These are phyloP conservation scores for Aegilops tauschii DNA, from an alignment of 176 grass and related monocot species.

Conservation along the genomic window DNA sequence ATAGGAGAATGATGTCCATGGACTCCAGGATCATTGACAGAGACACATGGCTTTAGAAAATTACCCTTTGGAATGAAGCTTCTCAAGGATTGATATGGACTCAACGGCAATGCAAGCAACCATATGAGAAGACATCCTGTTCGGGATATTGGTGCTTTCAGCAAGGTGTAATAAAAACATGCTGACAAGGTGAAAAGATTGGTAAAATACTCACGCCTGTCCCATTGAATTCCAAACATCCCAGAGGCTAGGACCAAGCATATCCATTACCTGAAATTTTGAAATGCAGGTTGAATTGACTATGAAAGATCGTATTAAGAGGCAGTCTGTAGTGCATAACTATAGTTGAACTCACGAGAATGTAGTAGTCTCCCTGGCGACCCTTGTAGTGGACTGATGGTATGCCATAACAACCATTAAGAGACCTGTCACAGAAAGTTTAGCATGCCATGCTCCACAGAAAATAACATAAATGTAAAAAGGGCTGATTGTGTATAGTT, in stretches of 20 bases:
- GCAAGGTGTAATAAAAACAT: conserved; percentile 17
- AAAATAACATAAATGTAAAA: conserved; percentile 7
- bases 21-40: not conserved
- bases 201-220: conserved; percentile 56
- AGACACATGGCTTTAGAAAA: conserved; percentile 6
- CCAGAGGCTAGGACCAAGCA: conserved; percentile 91
- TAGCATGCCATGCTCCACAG: conserved; percentile 23
- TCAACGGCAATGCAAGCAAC: conserved; percentile 90
- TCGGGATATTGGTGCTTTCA: conserved; percentile 24
- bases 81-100: conserved; percentile 88
- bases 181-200: conserved; percentile 20
- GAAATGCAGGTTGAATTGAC: not conserved
- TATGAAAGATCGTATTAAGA: not conserved
- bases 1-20: not conserved
- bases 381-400: conserved; percentile 89
- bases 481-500: not conserved
- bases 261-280: conserved; percentile 91
- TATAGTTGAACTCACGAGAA: conserved; percentile 54
- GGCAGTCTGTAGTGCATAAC: conserved; percentile 8
- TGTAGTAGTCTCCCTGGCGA: conserved; percentile 81
- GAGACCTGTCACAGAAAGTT: conserved; percentile 45
- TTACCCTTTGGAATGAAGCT: conserved; percentile 87
- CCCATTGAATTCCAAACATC: conserved; percentile 89
- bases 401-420: conserved; percentile 82
- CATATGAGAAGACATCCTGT: conserved; percentile 87